These are phyloP conservation scores for Candida anglica DNA, from an alignment of 805 yeast species.

Conservation along the genomic window DNA sequence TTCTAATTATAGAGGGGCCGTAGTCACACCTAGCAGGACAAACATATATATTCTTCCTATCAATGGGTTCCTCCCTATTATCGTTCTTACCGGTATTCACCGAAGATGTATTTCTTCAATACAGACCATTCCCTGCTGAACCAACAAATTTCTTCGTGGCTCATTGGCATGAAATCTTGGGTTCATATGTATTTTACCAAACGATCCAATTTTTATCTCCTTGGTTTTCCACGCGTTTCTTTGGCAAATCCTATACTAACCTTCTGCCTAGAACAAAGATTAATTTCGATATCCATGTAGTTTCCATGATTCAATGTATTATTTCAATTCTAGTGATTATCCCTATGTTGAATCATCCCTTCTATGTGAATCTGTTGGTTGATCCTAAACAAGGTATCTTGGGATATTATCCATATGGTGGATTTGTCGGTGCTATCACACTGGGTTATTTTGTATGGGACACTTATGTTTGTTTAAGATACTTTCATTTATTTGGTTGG, in stretches of 20 bases:
- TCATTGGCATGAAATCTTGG: constrained; percentile 76
- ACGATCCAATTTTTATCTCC: constrained; percentile 52
- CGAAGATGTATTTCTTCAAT: constrained; percentile 41
- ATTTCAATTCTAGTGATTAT: constrained; percentile 55
- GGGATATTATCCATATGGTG: constrained; percentile 74
- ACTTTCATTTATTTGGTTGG: constrained; percentile 68
- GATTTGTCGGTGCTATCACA: constrained; percentile 68
- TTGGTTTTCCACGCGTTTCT: constrained; percentile 39
- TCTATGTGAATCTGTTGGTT: constrained; percentile 29
- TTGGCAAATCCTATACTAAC: constrained; percentile 53
- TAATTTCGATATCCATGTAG: constrained; percentile 89
- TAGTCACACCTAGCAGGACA: too few relatives aligned
- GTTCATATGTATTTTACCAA: constrained; percentile 59
- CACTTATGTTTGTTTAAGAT: constrained; percentile 57
- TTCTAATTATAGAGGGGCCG: too few relatives aligned
- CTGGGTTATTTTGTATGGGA: constrained; percentile 95
- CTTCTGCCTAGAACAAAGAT: constrained; percentile 44
- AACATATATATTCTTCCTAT: too few relatives aligned
- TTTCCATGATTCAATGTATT: constrained; percentile 79
- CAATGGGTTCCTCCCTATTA: too few relatives aligned
- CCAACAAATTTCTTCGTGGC: constrained; percentile 41
- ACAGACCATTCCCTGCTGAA: constrained; percentile 43
- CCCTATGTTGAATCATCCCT: constrained; percentile 63
- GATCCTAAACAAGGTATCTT: constrained; percentile 45
- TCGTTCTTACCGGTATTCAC: too few relatives aligned